Evolutionary conservation across 192 early-diverging fungal species (phyloP).

Genomic region (Pilobolus umbonatus): DNA sequence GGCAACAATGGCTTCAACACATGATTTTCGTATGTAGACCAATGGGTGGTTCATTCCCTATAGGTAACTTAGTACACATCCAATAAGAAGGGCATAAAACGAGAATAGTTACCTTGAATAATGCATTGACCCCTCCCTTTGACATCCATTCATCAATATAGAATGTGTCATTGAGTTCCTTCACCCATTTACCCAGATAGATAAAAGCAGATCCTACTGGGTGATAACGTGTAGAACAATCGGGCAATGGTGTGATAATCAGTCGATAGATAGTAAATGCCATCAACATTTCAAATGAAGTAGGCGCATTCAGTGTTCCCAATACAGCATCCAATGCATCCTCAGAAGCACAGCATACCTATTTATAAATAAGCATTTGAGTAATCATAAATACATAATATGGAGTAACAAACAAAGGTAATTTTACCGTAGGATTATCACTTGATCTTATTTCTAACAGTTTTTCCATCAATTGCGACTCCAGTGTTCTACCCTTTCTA

Average conservation of each 20-base stretch:
- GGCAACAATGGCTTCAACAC: constrained; percentile 33
- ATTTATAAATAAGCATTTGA: not conserved
- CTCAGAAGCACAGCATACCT: constrained; percentile 31
- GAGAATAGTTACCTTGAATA: constrained; percentile 22
- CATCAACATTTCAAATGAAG: constrained; percentile 29
- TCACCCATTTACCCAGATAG: constrained; percentile 26
- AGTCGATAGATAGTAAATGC: constrained; percentile 21
- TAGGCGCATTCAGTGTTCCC: constrained; percentile 21
- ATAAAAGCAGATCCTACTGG: constrained; percentile 32
- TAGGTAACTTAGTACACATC: not conserved
- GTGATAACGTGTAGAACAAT: constrained; percentile 11
- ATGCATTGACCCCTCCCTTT: constrained; percentile 21
- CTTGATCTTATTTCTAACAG: constrained; percentile 7
- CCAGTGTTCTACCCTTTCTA: constrained; percentile 12
- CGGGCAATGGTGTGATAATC: constrained; percentile 2
- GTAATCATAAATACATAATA: constrained; percentile 1
- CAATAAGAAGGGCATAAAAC: too few species aligned
- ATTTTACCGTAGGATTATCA: constrained; percentile 19
- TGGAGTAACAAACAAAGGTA: not conserved
- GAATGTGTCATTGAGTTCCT: constrained; percentile 16
- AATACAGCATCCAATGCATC: constrained; percentile 35
- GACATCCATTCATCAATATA: constrained; percentile 26
- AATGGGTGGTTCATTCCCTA: constrained; percentile 29
- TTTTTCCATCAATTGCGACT: constrained; percentile 12
- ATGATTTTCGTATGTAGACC: constrained; percentile 30